A percentile compares a stretch with the other conserved stretches of the same genome.
Conservation (phyloP, 345 rosid genomes). For the Heritiera littoralis region DNA sequence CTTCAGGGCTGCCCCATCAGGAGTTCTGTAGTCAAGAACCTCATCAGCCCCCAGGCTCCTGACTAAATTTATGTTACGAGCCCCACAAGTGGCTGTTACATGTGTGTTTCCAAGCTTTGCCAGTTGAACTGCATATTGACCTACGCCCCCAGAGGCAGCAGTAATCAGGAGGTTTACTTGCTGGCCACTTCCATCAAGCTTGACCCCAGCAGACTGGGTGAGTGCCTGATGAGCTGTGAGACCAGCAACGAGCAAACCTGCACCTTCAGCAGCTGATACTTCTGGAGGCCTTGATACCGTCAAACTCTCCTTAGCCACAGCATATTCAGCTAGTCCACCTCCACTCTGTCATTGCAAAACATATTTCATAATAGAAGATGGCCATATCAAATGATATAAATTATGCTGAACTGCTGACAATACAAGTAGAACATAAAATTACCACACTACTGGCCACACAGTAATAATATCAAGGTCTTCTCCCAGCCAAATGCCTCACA, state of each 20-base stretch:
- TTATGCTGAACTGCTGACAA: neutral
- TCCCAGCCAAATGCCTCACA: neutral
- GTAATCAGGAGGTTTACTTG: constrained; percentile 61
- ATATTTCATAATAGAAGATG: constrained; percentile 4
- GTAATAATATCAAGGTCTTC: neutral
- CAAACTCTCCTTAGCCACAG: constrained; percentile 57
- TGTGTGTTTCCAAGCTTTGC: constrained; percentile 73
- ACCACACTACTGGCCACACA: neutral
- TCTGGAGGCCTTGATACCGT: constrained; percentile 59
- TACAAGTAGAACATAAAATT: neutral
- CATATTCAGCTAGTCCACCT: constrained; percentile 69
- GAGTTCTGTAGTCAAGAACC: constrained; percentile 80
- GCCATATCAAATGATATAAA: neutral
- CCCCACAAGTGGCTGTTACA: constrained; percentile 87
- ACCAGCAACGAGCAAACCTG: constrained; percentile 66
- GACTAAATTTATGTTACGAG: constrained; percentile 63
- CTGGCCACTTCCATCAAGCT: constrained; percentile 60
- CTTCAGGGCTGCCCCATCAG: constrained; percentile 66
- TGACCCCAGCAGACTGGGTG: constrained; percentile 57
- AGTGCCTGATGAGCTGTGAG: constrained; percentile 69
- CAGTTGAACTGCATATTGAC: constrained; percentile 75
- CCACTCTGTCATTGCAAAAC: constrained; percentile 38
- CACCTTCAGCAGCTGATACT: constrained; percentile 69
- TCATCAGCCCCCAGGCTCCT: constrained; percentile 81
- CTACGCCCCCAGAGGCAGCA: constrained; percentile 87